Evolutionary conservation across 306 rosid genomes (phyloP).

Genomic region (Lupinus albus): DNA sequence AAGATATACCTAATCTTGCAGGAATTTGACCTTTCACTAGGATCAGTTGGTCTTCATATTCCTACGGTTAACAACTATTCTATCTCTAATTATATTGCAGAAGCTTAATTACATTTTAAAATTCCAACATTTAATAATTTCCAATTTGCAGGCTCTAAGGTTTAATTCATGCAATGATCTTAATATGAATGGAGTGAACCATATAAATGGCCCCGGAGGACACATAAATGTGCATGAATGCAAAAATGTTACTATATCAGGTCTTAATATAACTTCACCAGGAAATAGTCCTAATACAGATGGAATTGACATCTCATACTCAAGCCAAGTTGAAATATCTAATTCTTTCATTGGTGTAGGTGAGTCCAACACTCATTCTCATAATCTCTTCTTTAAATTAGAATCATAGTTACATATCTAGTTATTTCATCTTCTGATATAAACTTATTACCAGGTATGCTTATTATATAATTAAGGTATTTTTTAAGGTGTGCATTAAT

Average conservation of each 20-base stretch:
- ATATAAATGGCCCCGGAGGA: neutral
- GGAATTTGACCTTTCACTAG: neutral
- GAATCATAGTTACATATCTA: neutral
- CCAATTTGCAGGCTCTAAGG: neutral
- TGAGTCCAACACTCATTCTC: neutral
- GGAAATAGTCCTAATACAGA: slow-evolving; percentile 2
- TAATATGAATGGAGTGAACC: neutral
- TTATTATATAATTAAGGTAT: neutral
- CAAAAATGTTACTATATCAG: neutral
- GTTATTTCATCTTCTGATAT: neutral
- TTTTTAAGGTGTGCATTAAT: too few species aligned
- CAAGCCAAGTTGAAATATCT: neutral
- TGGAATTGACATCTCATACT: slow-evolving; percentile 7
- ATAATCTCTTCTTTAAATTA: neutral
- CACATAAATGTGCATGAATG: neutral
- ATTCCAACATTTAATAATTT: neutral
- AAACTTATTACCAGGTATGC: neutral
- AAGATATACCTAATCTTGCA: neutral
- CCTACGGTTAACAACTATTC: slow-evolving; percentile 12
- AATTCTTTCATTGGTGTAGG: slow-evolving; percentile 9
- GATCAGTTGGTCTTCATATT: neutral
- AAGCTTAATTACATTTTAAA: neutral
- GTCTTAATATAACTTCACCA: slow-evolving; percentile 13
- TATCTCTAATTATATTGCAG: too few species aligned
- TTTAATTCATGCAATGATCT: neutral